Conservation (phyloP, 768 basidiomycete species). For the Megacollybia marginata region DNA sequence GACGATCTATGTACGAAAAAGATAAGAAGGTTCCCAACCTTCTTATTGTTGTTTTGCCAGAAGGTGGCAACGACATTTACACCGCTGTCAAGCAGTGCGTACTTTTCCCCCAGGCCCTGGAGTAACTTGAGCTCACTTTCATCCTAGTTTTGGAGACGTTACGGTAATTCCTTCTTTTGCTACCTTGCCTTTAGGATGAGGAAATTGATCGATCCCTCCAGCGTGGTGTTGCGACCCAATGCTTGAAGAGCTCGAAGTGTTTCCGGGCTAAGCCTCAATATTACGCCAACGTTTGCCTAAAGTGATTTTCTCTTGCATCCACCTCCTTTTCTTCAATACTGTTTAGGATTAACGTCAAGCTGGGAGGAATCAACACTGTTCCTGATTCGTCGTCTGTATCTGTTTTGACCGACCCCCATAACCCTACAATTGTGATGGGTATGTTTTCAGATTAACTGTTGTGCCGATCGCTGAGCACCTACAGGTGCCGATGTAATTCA, state of each 20-base stretch:
- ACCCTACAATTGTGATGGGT: constrained; percentile 80
- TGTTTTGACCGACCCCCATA: constrained; percentile 57
- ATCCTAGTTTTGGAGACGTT: constrained; percentile 65
- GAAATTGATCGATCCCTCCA: constrained; percentile 17
- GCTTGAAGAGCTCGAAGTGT: constrained; percentile 63
- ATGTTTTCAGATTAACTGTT: constrained; percentile 8
- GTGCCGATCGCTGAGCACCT: not conserved
- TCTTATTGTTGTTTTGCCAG: constrained; percentile 64
- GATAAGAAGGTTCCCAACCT: constrained; percentile 41
- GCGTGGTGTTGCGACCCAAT: constrained; percentile 76
- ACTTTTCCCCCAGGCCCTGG: not conserved
- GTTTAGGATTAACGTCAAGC: constrained; percentile 71
- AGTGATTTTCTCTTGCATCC: constrained; percentile 34
- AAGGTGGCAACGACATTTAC: constrained; percentile 71
- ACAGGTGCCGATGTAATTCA: constrained; percentile 79
- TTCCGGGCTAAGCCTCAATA: constrained; percentile 66
- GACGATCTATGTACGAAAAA: constrained; percentile 35
- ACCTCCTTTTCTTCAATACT: not conserved
- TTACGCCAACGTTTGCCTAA: constrained; percentile 73
- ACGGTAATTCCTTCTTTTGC: constrained; percentile 24
- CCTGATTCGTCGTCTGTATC: constrained; percentile 63
- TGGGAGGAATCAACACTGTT: constrained; percentile 77
- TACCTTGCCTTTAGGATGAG: constrained; percentile 1
- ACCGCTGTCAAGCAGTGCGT: constrained; percentile 73
- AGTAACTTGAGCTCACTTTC: not conserved